phyloP scores from a whole-genome alignment of 345 rosid species.

The Gossypium bickii region DNA sequence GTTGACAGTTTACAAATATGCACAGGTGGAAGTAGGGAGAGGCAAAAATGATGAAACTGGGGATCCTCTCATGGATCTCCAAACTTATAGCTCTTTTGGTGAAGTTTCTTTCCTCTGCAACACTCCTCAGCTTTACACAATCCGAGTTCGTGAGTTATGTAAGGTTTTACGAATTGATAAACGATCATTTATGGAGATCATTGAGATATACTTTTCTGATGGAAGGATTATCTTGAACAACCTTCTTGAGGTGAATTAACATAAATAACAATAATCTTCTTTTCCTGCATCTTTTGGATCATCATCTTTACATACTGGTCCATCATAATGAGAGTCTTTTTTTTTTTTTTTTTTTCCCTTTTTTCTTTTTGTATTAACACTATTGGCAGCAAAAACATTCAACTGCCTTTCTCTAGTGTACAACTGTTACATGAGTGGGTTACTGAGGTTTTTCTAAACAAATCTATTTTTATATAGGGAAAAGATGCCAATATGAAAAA shows the following conservation, averaged over 20 bases:
- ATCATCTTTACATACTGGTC: background rate
- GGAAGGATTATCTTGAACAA: constrained; percentile 68
- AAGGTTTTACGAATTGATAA: constrained; percentile 64
- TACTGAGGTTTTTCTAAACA: background rate
- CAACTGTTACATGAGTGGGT: background rate
- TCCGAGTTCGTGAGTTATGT: constrained; percentile 56
- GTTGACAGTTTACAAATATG: constrained; percentile 8
- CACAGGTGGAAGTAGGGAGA: constrained; percentile 55
- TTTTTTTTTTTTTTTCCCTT: background rate
- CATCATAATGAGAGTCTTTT: background rate
- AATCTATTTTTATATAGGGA: constrained; percentile 39
- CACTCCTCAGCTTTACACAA: constrained; percentile 52
- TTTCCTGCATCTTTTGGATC: background rate
- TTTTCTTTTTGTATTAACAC: background rate
- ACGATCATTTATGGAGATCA: constrained; percentile 58
- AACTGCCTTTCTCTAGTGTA: constrained; percentile 1
- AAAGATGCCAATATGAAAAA: constrained; percentile 47
- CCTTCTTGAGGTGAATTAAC: constrained; percentile 49
- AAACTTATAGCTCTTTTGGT: constrained; percentile 49
- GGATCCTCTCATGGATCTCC: constrained; percentile 22
- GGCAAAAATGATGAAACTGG: constrained; percentile 35
- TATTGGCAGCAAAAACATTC: background rate
- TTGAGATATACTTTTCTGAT: constrained; percentile 65
- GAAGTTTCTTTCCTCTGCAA: constrained; percentile 72
- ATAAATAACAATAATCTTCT: background rate